phyloP scores from a whole-genome alignment of 225 moss, liverwort and hornwort genomes.

The Neckera pumila region DNA sequence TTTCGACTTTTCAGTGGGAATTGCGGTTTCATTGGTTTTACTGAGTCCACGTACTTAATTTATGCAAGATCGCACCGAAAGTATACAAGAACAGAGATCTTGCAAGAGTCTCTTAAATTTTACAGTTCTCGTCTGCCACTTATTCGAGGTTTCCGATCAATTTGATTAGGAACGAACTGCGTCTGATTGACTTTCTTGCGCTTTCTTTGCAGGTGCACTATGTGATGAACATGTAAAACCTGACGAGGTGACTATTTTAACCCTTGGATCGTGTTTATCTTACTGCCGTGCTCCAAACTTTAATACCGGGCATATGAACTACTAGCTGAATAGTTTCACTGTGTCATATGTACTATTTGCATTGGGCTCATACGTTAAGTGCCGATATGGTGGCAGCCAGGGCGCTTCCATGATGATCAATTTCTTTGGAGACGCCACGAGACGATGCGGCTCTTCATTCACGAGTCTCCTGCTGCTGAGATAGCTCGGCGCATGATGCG shows the following conservation, averaged over 20 bases:
- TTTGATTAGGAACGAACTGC: not conserved
- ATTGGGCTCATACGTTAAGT: not conserved
- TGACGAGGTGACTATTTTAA: constrained; percentile 49
- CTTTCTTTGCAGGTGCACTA: constrained; percentile 51
- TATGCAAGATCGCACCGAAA: not conserved
- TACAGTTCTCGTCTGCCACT: not conserved
- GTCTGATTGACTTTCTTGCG: not conserved
- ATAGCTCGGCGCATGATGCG: constrained; percentile 84
- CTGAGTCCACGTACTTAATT: not conserved
- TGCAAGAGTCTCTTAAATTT: not conserved
- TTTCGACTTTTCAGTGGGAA: not conserved
- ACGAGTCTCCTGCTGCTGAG: constrained; percentile 78
- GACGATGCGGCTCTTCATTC: constrained; percentile 56
- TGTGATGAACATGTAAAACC: constrained; percentile 87
- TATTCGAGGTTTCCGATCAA: not conserved
- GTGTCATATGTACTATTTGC: not conserved
- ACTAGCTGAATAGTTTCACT: not conserved
- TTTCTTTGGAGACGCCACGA: constrained; percentile 94
- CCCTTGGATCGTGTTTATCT: not conserved
- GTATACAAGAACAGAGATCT: not conserved
- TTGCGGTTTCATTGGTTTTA: not conserved
- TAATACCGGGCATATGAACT: not conserved
- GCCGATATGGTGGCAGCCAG: constrained; percentile 53
- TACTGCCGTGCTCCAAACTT: not conserved
- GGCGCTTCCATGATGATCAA: constrained; percentile 96